Conservation (phyloP, 371 early-diverging fungal genomes). For the Choanephora cucurbitarum region DNA sequence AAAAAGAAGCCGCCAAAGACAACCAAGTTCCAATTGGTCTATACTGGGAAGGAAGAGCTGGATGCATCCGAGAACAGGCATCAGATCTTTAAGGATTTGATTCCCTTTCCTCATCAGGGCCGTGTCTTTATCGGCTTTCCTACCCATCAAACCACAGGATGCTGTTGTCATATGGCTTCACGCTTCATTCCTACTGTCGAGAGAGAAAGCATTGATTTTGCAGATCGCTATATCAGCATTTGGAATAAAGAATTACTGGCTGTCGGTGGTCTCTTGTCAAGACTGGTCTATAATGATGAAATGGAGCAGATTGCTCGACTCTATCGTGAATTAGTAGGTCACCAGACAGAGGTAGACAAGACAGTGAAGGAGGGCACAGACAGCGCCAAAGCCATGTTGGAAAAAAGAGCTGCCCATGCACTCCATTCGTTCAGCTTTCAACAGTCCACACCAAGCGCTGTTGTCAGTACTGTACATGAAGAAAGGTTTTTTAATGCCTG, state of each 20-base stretch:
- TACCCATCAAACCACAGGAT: slow-evolving; percentile 92
- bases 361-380: slow-evolving; percentile 18
- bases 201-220: slow-evolving; percentile 90
- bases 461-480: slow-evolving; percentile 64
- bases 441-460: slow-evolving; percentile 71
- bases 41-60: slow-evolving; percentile 74
- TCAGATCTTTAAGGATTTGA: slow-evolving; percentile 70
- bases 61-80: slow-evolving; percentile 64
- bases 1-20: slow-evolving; percentile 85
- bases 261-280: slow-evolving; percentile 72
- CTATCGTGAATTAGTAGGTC: slow-evolving; percentile 56
- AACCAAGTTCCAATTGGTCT: slow-evolving; percentile 74
- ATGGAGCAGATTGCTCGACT: slow-evolving; percentile 60
- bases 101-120: slow-evolving; percentile 80
- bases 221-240: slow-evolving; percentile 76
- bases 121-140: slow-evolving; percentile 90
- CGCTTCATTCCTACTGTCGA: slow-evolving; percentile 92
- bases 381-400: slow-evolving; percentile 54
- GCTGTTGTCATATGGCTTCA: slow-evolving; percentile 79
- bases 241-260: slow-evolving; percentile 87
- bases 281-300: slow-evolving; percentile 82
- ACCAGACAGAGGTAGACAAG: slow-evolving; percentile 35
- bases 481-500: slow-evolving; percentile 60
- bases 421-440: slow-evolving; percentile 70
- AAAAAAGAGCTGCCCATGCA: slow-evolving; percentile 72